Percentiles rank a stretch among this genome's conserved stretches.
phyloP scores from a whole-genome alignment of 73 alveolate genomes.

The Effrenium voratum region DNA sequence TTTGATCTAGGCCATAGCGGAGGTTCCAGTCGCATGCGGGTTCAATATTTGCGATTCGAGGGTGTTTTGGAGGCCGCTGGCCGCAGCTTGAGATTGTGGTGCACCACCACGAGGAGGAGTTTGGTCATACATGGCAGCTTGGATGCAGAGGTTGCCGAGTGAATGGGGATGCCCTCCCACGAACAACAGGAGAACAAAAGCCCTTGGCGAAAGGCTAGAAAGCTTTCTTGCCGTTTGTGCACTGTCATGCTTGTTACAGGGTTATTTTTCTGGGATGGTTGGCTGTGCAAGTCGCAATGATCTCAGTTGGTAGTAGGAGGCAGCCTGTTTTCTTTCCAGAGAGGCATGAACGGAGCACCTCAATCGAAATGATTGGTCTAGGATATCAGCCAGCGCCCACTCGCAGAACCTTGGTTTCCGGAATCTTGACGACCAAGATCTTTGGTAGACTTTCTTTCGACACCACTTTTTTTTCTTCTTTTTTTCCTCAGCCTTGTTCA shows the following conservation, averaged over 20 bases:
- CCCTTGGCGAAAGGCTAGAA: neutral
- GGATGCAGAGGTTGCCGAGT: neutral
- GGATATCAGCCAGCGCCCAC: no score
- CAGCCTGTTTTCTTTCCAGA: no score
- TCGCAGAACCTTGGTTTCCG: no score
- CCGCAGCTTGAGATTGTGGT: slow-evolving; percentile 68
- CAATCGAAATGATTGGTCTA: no score
- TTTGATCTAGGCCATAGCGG: no score
- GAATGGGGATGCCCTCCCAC: neutral
- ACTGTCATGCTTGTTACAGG: neutral
- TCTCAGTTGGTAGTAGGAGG: neutral
- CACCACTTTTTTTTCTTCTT: no score
- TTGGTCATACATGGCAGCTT: slow-evolving; percentile 68
- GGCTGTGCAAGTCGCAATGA: neutral
- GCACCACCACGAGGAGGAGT: slow-evolving; percentile 64
- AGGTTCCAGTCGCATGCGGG: no score
- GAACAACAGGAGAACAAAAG: neutral
- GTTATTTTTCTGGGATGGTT: neutral
- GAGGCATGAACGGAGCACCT: no score
- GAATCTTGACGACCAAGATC: no score
- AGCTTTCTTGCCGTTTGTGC: neutral
- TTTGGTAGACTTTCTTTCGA: no score
- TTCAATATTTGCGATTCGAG: no score
- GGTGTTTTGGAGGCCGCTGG: neutral
- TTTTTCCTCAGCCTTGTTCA: no score